Evolutionary conservation across 2,329 filamentous ascomycete species (phyloP).

Genomic region (Cladorrhinum sp.): DNA sequence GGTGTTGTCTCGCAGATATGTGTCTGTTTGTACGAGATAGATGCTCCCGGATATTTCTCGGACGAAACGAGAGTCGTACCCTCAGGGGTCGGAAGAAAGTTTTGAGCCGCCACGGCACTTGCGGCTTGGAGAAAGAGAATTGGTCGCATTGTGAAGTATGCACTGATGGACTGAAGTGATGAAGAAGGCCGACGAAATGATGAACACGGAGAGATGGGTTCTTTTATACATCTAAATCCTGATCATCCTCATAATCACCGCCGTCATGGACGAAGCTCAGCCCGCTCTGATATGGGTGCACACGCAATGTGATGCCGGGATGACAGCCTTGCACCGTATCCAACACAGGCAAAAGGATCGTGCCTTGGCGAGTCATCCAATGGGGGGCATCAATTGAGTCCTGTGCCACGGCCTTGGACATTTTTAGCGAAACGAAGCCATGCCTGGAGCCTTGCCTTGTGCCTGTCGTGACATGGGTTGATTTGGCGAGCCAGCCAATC

Average conservation of each 20-base stretch:
- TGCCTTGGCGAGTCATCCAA: constrained; percentile 1
- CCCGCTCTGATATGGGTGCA: not conserved
- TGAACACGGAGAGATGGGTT: not conserved
- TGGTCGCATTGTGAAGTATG: not conserved
- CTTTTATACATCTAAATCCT: not conserved
- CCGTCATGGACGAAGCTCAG: not conserved
- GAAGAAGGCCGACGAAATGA: not conserved
- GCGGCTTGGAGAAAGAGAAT: not conserved
- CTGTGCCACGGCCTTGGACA: not conserved
- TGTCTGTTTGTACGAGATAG: constrained; percentile 28
- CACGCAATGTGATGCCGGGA: not conserved
- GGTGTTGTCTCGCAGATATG: constrained; percentile 16
- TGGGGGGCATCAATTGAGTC: not conserved
- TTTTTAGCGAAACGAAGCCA: not conserved
- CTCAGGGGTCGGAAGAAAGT: constrained; percentile 11
- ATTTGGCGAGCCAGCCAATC: constrained; percentile 7
- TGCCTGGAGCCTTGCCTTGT: not conserved
- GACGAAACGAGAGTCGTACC: constrained; percentile 41
- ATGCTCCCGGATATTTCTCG: constrained; percentile 37
- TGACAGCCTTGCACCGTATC: not conserved
- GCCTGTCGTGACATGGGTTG: not conserved
- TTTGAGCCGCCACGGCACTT: not conserved
- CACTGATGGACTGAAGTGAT: not conserved
- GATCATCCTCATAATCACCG: not conserved
- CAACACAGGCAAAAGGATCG: not conserved